Evolutionary conservation across 2,329 filamentous ascomycete genomes (phyloP).

Genomic region (Colletotrichum salicis): DNA sequence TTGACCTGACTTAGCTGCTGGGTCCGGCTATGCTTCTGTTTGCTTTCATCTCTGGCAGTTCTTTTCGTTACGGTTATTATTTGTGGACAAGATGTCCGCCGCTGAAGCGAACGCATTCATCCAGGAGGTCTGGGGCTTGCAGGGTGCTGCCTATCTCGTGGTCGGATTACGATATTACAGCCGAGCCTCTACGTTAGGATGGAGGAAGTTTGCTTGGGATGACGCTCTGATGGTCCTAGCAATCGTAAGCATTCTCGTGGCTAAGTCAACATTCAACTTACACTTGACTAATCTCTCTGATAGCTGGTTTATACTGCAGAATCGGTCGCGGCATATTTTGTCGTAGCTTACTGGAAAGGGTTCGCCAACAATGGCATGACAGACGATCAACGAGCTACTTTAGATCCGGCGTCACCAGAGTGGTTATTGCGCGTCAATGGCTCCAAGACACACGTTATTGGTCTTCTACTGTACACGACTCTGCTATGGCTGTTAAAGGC

Average conservation of each 20-base stretch:
- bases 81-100: conserved; percentile 13
- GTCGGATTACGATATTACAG: conserved; percentile 34
- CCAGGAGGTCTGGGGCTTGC: conserved; percentile 35
- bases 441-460: conserved; percentile 63
- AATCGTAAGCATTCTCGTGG: background rate
- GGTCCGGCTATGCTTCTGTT: background rate
- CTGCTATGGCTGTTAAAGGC: conserved; percentile 63
- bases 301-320: conserved; percentile 35
- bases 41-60: background rate
- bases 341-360: conserved; percentile 53
- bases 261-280: background rate
- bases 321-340: conserved; percentile 43
- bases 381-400: conserved; percentile 51
- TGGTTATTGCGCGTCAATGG: conserved; percentile 54
- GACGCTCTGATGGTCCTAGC: conserved; percentile 29
- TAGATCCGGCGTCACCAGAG: conserved; percentile 49
- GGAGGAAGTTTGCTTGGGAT: conserved; percentile 28
- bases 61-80: fast-evolving
- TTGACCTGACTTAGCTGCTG: background rate
- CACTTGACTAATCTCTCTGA: background rate
- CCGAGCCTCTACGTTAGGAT: conserved; percentile 17
- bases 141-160: conserved; percentile 28
- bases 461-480: conserved; percentile 61
- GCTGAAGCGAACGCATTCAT: conserved; percentile 25
- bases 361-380: conserved; percentile 64